Evolutionary conservation across 2,329 filamentous ascomycete genomes (phyloP), one percentile per base, ranked within the genome.

Genomic region (Ophiostoma sp.): DNA sequence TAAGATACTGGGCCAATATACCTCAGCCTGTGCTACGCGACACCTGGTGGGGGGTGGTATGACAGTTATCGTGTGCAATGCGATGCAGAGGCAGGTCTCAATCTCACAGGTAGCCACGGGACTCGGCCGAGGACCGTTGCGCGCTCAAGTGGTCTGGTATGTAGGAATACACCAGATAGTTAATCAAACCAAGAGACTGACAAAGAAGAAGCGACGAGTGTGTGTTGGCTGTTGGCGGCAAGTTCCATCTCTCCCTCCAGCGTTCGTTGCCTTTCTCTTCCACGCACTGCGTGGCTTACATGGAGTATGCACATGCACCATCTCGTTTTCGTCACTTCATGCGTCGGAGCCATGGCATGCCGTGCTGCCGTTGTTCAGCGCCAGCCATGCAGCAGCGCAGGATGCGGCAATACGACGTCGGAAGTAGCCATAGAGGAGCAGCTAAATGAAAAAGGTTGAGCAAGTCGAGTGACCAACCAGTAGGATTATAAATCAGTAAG

Each of bases 21-120:
- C 2, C 47, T 52, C 47, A 27, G 14, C n/a, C n/a, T 18, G 47
- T 52, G 47, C 16, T 18, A 52, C n/a, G 47, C 47, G n/a, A 52
- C 47, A 55, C 49, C 49, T 55, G 49, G 49, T 55, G 49, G 49
- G 49, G 49, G 55, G 8, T 18, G 18, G 55, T 60, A 38, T 60
- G 55, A 38, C 55, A 12, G 27, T 60, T 60, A 38, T 60, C 27
- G 55, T 49, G 45, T 60, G 55, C 27, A 58, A 12, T 16, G 27
- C 5, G 55, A 60, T 60, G 55, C 5, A 44, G 27, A 60, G 9
- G 11, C 27, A 60, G 27, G 55, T 55, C 49, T 55, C n/a, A 11
- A 12, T 12, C 18, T 27, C 27, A 18, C 49, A 18, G 49, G 18
- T 6, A 52, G 1, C 7, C 42, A 9, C 42, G 2, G 45, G 16